Conservation (phyloP, 2,329 filamentous ascomycete species). For the Colletotrichum spaethianum region DNA sequence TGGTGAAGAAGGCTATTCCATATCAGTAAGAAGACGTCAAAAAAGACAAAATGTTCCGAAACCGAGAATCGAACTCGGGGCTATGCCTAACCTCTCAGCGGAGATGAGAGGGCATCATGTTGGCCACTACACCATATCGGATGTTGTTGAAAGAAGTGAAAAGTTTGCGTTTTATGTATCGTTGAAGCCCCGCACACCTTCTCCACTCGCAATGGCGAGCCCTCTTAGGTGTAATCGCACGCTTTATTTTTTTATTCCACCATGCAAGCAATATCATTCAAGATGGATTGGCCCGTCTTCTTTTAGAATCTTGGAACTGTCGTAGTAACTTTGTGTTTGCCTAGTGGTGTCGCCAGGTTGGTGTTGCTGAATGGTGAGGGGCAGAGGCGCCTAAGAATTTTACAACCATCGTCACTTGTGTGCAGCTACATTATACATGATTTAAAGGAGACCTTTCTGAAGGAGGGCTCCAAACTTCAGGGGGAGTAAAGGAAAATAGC, state of each 20-base stretch:
- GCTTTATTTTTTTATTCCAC: background rate
- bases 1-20: too few relatives aligned
- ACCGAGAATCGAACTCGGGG: slow-evolving; percentile 38
- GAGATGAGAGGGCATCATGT: slow-evolving; percentile 31
- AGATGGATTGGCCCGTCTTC: too few relatives aligned
- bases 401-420: background rate
- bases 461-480: too few relatives aligned
- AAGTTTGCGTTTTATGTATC: background rate
- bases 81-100: slow-evolving; percentile 23
- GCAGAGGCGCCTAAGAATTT: background rate
- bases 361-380: background rate
- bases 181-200: background rate
- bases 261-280: background rate
- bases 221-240: background rate
- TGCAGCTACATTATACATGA: too few relatives aligned
- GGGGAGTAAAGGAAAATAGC: too few relatives aligned
- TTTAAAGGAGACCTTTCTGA: too few relatives aligned
- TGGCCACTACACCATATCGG: slow-evolving; percentile 38
- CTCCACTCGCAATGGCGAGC: background rate
- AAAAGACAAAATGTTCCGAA: slow-evolving; percentile 19
- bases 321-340: background rate
- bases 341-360: background rate
- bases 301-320: background rate
- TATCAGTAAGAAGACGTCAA: background rate
- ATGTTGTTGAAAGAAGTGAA: fast-evolving